Base-by-base conservation (phyloP, 2,329 filamentous ascomycete species). In the Talaromyces sp. region DNA sequence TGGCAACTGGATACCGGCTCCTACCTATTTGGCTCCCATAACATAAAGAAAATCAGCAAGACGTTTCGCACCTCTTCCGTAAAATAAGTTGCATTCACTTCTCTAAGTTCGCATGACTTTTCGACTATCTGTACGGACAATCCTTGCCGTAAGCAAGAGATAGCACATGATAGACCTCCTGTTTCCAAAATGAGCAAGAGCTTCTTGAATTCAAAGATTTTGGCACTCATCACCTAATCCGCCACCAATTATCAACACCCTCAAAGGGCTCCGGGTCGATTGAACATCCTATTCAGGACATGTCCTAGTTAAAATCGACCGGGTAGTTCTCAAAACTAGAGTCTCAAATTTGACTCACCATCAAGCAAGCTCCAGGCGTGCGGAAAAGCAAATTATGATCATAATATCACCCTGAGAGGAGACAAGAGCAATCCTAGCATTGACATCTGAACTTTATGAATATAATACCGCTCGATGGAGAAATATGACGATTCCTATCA, bases 1-100 rank as follows among this genome's bases (percentile, higher is more conserved):
- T 5, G 73, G 74, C 29, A 76, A 67, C 59, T 75, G 73, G 31
- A 75, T 74, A 36, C 74, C 74, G 49, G 73, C 73, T n/a, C 74
- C 73, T 56, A 74, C 69, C 73, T 75, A 22, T 54, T 43, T 19
- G 17, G 40, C 40, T 19, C 40, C 17, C 40, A 43, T 43, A n/a
- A n/a, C n/a, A 43, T 43, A 19, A 43, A 19, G 17, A n/a, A n/a
- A 19, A 43, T 43, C 7, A 43, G 40, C 17, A 43, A 43, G 40
- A 43, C 3, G 40, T 7, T n/a, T 17, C n/a, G n/a, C 40, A 43
- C 17, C 40, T 19, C 17, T 43, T 19, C 40, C 17, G n/a, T 6
- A 43, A 43, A 19, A n/a, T n/a, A 7, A 43, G 15, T 43, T 10
- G 40, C 38, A 43, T 43, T 43, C 40, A 43, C 40, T 43, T 43